Percentiles rank a stretch among this genome's conserved stretches.
Evolutionary conservation across 192 early-diverging fungal genomes (phyloP).

Genomic region (Entomortierella beljakovae): DNA sequence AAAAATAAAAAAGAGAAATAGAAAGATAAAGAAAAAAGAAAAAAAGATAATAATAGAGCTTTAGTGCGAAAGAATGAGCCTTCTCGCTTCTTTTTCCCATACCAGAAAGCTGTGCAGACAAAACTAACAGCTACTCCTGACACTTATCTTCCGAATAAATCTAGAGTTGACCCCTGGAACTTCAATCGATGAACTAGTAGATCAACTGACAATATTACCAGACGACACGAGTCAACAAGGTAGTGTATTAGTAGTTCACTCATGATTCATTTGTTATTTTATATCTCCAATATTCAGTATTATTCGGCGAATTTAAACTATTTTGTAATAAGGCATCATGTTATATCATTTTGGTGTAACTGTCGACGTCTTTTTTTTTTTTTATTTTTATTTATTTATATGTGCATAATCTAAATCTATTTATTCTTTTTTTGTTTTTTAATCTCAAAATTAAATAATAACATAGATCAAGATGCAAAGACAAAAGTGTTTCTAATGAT

Average conservation of each 20-base stretch:
- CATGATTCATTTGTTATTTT: not conserved
- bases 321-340: not conserved
- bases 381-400: constrained; percentile 1
- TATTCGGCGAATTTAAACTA: not conserved
- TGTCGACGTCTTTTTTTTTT: not conserved
- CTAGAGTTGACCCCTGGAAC: constrained; percentile 37
- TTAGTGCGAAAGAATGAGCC: no score
- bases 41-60: no score
- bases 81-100: not conserved
- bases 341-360: no score
- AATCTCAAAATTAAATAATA: no score
- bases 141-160: not conserved
- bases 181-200: constrained; percentile 31
- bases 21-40: not conserved
- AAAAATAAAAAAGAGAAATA: not conserved
- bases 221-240: constrained; percentile 29
- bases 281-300: no score
- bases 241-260: not conserved
- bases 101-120: not conserved
- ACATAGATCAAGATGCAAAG: constrained; percentile 29
- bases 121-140: no score
- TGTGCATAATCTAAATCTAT: not conserved
- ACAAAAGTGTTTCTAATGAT: constrained; percentile 47
- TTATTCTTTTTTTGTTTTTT: not conserved
- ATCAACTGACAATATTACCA: constrained; percentile 35